A percentile compares a stretch with the other conserved stretches of the same genome.
Evolutionary conservation across 495 filamentous ascomycete genomes (phyloP).

Genomic region (Penicillium roqueforti): DNA sequence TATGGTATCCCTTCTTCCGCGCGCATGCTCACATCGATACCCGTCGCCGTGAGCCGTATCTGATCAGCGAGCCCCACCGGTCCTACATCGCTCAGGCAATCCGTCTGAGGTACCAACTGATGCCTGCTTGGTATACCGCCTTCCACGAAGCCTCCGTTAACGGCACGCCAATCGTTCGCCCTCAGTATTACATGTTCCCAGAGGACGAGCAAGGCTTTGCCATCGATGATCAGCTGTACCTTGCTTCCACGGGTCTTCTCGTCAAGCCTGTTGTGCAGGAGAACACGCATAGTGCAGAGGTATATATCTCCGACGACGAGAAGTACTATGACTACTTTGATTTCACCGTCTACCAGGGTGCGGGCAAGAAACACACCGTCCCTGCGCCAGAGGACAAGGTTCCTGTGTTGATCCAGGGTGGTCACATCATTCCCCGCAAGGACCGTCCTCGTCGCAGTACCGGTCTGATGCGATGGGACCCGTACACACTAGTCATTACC

Average conservation of each 20-base stretch:
- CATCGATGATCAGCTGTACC: constrained; percentile 90
- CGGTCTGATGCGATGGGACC: constrained; percentile 87
- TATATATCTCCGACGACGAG: constrained; percentile 83
- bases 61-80: constrained; percentile 78
- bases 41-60: constrained; percentile 88
- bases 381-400: constrained; percentile 78
- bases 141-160: constrained; percentile 83
- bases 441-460: constrained; percentile 81
- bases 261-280: constrained; percentile 81
- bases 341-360: constrained; percentile 66
- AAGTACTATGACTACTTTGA: constrained; percentile 94
- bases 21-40: constrained; percentile 97
- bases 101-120: constrained; percentile 79
- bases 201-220: constrained; percentile 79
- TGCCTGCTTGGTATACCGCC: constrained; percentile 95
- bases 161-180: constrained; percentile 82
- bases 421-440: constrained; percentile 85
- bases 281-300: constrained; percentile 62
- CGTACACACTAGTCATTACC: constrained; percentile 83
- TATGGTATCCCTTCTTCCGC: constrained; percentile 98
- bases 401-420: constrained; percentile 85
- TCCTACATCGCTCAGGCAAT: constrained; percentile 83
- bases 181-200: constrained; percentile 88
- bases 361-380: constrained; percentile 62
- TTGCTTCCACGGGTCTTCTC: constrained; percentile 80